phyloP scores from a whole-genome alignment of 257 asterid species.

The Primulina tabacum region DNA sequence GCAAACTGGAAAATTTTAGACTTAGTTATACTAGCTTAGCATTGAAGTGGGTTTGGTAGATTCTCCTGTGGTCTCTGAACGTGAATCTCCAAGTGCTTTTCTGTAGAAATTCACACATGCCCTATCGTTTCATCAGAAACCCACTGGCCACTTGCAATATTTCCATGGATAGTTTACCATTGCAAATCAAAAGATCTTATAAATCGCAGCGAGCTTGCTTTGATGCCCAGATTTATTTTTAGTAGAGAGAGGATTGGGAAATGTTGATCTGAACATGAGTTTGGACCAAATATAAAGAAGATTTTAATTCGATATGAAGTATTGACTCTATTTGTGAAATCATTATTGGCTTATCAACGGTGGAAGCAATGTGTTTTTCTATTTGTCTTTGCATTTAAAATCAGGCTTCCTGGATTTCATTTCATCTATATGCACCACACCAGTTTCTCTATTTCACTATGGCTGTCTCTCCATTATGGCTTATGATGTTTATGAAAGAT shows the following conservation, averaged over 20 bases:
- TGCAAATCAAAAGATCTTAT: constrained; percentile 2
- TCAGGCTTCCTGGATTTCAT: background rate
- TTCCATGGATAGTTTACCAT: background rate
- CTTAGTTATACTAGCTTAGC: background rate
- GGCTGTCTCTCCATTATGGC: background rate
- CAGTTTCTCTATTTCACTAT: background rate
- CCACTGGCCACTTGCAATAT: constrained; percentile 3
- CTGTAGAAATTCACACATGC: background rate
- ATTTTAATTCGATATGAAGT: constrained; percentile 14
- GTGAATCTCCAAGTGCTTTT: background rate
- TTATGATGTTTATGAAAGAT: constrained; percentile 3
- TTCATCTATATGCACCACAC: constrained; percentile 9
- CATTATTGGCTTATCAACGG: background rate
- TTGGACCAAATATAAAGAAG: constrained; percentile 15
- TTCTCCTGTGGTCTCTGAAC: background rate
- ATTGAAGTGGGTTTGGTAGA: background rate
- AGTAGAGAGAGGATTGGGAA: constrained; percentile 11
- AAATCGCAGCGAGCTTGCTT: constrained; percentile 6
- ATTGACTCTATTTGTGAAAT: constrained; percentile 7
- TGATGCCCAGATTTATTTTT: background rate
- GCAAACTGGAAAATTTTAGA: background rate
- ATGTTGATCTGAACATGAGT: constrained; percentile 16
- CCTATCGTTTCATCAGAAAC: constrained; percentile 1
- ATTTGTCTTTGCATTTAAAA: constrained; percentile 3
- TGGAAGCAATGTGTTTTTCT: constrained; percentile 3